phyloP scores from a whole-genome alignment of 192 early-diverging fungal species.

The Coemansia sp. region DNA sequence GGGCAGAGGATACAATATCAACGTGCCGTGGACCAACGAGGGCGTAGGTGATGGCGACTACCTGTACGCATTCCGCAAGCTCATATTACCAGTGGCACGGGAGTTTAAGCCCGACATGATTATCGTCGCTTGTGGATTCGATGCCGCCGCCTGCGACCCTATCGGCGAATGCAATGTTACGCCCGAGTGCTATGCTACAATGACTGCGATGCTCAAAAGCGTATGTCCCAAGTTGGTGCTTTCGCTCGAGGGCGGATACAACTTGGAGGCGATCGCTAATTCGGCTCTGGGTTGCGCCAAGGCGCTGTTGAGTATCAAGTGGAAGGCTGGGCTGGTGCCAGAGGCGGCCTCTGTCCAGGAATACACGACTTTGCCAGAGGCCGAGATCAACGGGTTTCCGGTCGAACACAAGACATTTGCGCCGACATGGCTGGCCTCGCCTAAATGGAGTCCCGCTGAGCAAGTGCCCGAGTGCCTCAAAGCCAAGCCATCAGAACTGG shows the following conservation, averaged over 20 bases:
- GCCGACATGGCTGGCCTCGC: slow-evolving; percentile 20
- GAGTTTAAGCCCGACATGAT: slow-evolving; percentile 88
- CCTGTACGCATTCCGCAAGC: slow-evolving; percentile 75
- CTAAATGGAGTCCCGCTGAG: slow-evolving; percentile 27
- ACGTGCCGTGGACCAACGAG: slow-evolving; percentile 79
- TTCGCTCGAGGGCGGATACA: slow-evolving; percentile 91
- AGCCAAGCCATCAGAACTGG: slow-evolving; percentile 12
- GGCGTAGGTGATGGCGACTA: slow-evolving; percentile 90
- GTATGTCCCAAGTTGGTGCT: slow-evolving; percentile 75
- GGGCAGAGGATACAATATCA: slow-evolving; percentile 79
- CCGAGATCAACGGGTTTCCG: slow-evolving; percentile 41
- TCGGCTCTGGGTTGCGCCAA: slow-evolving; percentile 79
- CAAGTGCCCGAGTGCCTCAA: slow-evolving; percentile 32
- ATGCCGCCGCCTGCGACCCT: slow-evolving; percentile 82
- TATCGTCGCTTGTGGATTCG: slow-evolving; percentile 89
- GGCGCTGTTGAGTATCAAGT: slow-evolving; percentile 68
- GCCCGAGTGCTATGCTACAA: slow-evolving; percentile 81
- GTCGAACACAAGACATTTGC: slow-evolving; percentile 4
- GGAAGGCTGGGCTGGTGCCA: slow-evolving; percentile 38
- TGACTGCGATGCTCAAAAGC: slow-evolving; percentile 81
- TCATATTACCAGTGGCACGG: slow-evolving; percentile 81
- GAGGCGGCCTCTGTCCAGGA: slow-evolving; percentile 27
- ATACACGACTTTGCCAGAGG: slow-evolving; percentile 43
- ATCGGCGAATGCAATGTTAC: slow-evolving; percentile 83
- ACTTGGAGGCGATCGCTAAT: slow-evolving; percentile 72